Evolutionary conservation across 768 basidiomycete genomes (phyloP).

Genomic region (Mycena rebaudengoi): DNA sequence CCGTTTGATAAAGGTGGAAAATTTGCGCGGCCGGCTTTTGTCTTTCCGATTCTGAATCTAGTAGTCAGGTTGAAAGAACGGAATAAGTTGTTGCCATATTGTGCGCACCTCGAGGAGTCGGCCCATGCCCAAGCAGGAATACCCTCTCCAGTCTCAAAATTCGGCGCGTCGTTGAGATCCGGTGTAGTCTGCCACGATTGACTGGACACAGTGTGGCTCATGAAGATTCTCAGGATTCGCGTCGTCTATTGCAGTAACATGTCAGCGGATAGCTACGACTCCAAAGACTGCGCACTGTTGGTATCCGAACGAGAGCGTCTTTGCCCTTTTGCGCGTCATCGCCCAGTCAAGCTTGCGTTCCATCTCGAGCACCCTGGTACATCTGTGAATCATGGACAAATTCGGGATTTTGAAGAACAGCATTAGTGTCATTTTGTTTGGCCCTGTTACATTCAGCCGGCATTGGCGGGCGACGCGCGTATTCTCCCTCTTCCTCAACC

Average conservation of each 20-base stretch:
- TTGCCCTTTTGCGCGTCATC: conserved; percentile 87
- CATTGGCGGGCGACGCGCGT: conserved; percentile 14
- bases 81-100: not conserved
- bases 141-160: conserved; percentile 86
- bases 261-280: conserved; percentile 9
- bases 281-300: conserved; percentile 60
- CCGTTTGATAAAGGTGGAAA: conserved; percentile 85
- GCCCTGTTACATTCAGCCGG: not conserved
- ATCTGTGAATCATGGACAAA: conserved; percentile 85
- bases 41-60: conserved; percentile 73
- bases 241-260: conserved; percentile 70
- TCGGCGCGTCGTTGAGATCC: conserved; percentile 49
- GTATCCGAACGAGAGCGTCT: conserved; percentile 85
- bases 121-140: conserved; percentile 89
- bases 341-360: conserved; percentile 96
- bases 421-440: conserved; percentile 67
- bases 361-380: conserved; percentile 90
- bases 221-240: conserved; percentile 83
- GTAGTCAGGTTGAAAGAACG: not conserved
- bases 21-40: conserved; percentile 72
- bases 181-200: conserved; percentile 84
- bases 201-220: conserved; percentile 87
- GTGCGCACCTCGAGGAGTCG: conserved; percentile 78
- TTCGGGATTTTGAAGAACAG: conserved; percentile 74
- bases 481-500: conserved; percentile 17